phyloP scores from a whole-genome alignment of 208 protist genomes.

The Crithidia brevicula region DNA sequence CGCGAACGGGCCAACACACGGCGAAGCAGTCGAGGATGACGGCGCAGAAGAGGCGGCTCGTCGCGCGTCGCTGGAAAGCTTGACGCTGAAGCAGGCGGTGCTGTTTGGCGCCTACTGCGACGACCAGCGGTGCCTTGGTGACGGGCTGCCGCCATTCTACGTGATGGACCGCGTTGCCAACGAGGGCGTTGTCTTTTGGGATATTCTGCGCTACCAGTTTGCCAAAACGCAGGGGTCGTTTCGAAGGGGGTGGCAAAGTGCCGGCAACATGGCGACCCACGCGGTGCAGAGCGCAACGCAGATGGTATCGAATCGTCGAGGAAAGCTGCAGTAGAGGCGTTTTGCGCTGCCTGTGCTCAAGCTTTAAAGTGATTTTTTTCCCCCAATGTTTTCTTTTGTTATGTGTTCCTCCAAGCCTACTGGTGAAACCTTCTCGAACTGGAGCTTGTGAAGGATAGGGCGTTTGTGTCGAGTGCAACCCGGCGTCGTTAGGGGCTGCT shows the following conservation, averaged over 20 bases:
- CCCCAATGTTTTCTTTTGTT: constrained; percentile 3
- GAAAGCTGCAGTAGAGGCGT: neutral
- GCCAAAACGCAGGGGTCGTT: constrained; percentile 27
- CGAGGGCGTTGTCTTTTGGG: constrained; percentile 24
- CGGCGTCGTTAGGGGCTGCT: too few species aligned
- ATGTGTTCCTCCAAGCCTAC: too few species aligned
- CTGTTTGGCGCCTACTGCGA: constrained; percentile 33
- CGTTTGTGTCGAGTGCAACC: too few species aligned
- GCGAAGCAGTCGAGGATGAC: constrained; percentile 2
- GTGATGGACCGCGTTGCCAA: constrained; percentile 16
- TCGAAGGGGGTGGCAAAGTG: constrained; percentile 27
- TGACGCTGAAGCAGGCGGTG: constrained; percentile 38
- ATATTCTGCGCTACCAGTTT: constrained; percentile 25
- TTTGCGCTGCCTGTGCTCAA: neutral
- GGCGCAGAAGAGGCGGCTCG: constrained; percentile 4
- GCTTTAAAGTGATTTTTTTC: too few species aligned
- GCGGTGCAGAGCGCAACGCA: constrained; percentile 24
- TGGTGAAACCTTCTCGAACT: too few species aligned
- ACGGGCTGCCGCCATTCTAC: constrained; percentile 36
- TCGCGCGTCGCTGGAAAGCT: constrained; percentile 6
- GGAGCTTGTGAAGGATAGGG: too few species aligned
- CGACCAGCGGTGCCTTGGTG: constrained; percentile 23
- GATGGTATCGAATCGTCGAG: constrained; percentile 14
- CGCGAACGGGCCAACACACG: constrained; percentile 4
- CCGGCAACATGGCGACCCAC: constrained; percentile 15